Base-by-base conservation (phyloP, 129 eudicot species). In the Centaurea solstitialis region DNA sequence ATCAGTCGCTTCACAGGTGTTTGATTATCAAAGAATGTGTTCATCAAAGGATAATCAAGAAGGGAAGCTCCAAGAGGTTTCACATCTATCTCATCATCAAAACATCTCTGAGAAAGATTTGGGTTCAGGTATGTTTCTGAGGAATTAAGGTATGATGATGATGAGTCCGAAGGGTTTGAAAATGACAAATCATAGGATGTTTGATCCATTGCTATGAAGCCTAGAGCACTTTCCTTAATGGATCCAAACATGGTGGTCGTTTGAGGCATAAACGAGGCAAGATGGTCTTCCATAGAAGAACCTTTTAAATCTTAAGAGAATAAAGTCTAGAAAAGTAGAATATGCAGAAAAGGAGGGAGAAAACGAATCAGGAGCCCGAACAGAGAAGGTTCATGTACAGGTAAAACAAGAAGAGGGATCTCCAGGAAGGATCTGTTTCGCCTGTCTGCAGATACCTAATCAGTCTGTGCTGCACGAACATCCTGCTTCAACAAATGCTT, bases 321-420 rank as follows among this genome's bases (percentile, higher is more conserved):
- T 40, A 59, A 76, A 74, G 43, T 33, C 64, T 40, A 41, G 47
- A 62, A 43, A 69, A 13, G 15, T 30, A 35, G 75, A 75, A 75
- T 21, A 7, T 68, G 22, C 41, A 68, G 33, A 68, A 81, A 70
- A 41, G 68, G 45, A 43, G 33, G 20, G 28, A 81, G 43, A 75
- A 86, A 66, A 53, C 2, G 79, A 38, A 69, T 91, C 86, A 88
- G 37, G 91, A 91, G 9, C 88, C 90, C 43, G 76, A 86, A 82
- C 89, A 84, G 69, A 87, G 68, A 82, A 91, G 93, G 18, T 83
- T 74, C 83, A 81, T 82, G 67, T 77, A 86, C 28, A 86, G 78
- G 47, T 67, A 86, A 75, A 91, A 88, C 86, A 91, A 84, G 85
- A 84, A 75, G 84, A 87, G 78, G 80, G 85, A 84, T 72, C 86